These are phyloP conservation scores for Ogataea glucozyma DNA, from an alignment of 805 yeast genomes.

Conservation along the genomic window DNA sequence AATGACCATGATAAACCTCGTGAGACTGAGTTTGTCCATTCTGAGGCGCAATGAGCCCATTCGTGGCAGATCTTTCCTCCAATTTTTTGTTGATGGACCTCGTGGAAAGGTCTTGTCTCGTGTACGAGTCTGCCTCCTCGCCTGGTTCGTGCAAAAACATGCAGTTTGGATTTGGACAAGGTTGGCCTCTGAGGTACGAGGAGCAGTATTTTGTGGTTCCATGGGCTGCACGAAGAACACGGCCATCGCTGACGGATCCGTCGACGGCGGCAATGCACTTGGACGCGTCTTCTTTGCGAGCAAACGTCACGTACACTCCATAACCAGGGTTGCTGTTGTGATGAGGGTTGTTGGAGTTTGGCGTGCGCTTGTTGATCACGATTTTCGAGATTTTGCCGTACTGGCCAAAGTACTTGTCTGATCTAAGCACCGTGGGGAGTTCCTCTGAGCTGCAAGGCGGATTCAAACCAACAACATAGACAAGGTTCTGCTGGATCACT, in stretches of 20 bases:
- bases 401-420: slow-evolving; percentile 97
- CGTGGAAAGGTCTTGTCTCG: slow-evolving; percentile 83
- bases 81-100: slow-evolving; percentile 64
- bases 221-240: slow-evolving; percentile 88
- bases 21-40: slow-evolving; percentile 14
- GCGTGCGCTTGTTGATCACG: slow-evolving; percentile 81
- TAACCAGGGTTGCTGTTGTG: slow-evolving; percentile 69
- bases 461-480: slow-evolving; percentile 92
- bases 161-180: slow-evolving; percentile 98
- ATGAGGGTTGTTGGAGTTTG: slow-evolving; percentile 39
- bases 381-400: slow-evolving; percentile 94
- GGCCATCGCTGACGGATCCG: slow-evolving; percentile 91
- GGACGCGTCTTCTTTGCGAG: slow-evolving; percentile 92
- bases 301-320: slow-evolving; percentile 94
- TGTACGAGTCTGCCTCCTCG: slow-evolving; percentile 96
- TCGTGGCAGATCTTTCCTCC: slow-evolving; percentile 37
- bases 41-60: slow-evolving; percentile 36
- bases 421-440: slow-evolving; percentile 74
- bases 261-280: slow-evolving; percentile 89
- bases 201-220: slow-evolving; percentile 99
- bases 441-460: slow-evolving; percentile 87
- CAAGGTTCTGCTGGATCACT: slow-evolving; percentile 96
- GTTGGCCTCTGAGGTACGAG: slow-evolving; percentile 90
- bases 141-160: slow-evolving; percentile 99
- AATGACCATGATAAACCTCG: slow-evolving; percentile 2